A percentile compares a stretch with the other conserved stretches of the same genome.
phyloP scores from a whole-genome alignment of 495 filamentous ascomycete genomes.

The Endocarpon pusillum region DNA sequence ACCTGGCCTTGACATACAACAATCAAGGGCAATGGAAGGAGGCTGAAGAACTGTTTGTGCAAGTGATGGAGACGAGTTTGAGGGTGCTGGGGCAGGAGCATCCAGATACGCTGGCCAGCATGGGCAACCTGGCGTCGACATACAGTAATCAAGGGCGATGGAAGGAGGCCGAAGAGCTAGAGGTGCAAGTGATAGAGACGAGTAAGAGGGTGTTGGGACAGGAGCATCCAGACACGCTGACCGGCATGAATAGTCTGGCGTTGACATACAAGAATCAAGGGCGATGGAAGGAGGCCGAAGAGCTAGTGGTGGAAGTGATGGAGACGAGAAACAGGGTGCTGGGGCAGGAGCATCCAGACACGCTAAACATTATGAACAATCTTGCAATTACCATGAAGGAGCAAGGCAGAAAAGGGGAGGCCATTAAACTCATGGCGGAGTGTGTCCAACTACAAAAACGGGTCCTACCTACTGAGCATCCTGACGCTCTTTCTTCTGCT shows the following conservation, averaged over 20 bases:
- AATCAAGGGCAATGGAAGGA: conserved; percentile 21
- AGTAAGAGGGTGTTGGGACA: conserved; percentile 9
- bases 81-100: conserved; percentile 19
- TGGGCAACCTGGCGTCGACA: conserved; percentile 20
- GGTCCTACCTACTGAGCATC: too few relatives aligned
- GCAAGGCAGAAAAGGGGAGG: conserved; percentile 15
- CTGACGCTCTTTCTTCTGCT: too few relatives aligned
- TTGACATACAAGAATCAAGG: conserved; percentile 13
- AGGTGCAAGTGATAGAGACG: conserved; percentile 10
- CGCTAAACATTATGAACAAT: conserved; percentile 1
- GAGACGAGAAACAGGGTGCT: conserved; percentile 9
- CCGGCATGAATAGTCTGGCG: conserved; percentile 16
- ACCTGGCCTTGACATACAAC: conserved; percentile 15
- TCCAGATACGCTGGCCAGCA: conserved; percentile 20
- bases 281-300: conserved; percentile 20
- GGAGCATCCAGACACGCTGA: conserved; percentile 11
- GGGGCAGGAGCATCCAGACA: conserved; percentile 8
- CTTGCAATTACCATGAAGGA: conserved; percentile 9
- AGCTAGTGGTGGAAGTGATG: conserved; percentile 12
- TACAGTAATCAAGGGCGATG: conserved; percentile 12
- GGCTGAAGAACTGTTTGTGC: conserved; percentile 17
- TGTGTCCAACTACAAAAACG: too few relatives aligned
- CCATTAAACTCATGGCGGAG: conserved; percentile 15
- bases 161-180: conserved; percentile 16
- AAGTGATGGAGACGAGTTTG: conserved; percentile 13